phyloP scores from a whole-genome alignment of 768 basidiomycete genomes.

The Pulveroboletus sp. region DNA sequence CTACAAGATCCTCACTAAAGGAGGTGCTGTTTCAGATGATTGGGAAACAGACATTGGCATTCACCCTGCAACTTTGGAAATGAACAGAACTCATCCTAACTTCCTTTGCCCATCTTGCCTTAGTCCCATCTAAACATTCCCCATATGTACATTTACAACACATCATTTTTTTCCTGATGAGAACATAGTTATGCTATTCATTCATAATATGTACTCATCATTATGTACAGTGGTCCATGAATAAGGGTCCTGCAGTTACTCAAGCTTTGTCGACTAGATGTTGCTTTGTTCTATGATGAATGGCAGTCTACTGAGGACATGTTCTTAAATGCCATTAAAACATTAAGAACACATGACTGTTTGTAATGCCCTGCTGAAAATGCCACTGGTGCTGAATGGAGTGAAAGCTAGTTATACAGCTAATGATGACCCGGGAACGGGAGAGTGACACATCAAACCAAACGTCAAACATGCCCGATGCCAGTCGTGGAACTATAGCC shows the following conservation, averaged over 20 bases:
- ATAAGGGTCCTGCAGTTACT: background rate
- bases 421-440: constrained; percentile 2
- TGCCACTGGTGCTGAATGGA: constrained; percentile 7
- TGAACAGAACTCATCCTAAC: too few species aligned
- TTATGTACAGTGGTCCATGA: background rate
- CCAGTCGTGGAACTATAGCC: background rate
- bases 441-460: constrained; percentile 1
- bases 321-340: background rate
- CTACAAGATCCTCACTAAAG: constrained; percentile 32
- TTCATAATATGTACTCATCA: background rate
- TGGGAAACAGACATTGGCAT: constrained; percentile 36
- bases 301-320: constrained; percentile 11
- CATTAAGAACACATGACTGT: constrained; percentile 5
- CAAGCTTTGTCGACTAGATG: background rate
- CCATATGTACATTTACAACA: background rate
- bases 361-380: constrained; percentile 1
- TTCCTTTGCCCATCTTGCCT: constrained; percentile 43
- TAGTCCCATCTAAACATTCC: constrained; percentile 37
- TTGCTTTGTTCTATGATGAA: too few species aligned
- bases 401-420: constrained; percentile 16
- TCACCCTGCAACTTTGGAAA: too few species aligned
- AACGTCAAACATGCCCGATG: constrained; percentile 2
- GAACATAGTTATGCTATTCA: background rate
- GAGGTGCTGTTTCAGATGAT: constrained; percentile 31
- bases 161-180: background rate